Percentiles rank a stretch among this genome's conserved stretches.
Evolutionary conservation across 208 protist species (phyloP).

Genomic region (Wallacemonas sp.): DNA sequence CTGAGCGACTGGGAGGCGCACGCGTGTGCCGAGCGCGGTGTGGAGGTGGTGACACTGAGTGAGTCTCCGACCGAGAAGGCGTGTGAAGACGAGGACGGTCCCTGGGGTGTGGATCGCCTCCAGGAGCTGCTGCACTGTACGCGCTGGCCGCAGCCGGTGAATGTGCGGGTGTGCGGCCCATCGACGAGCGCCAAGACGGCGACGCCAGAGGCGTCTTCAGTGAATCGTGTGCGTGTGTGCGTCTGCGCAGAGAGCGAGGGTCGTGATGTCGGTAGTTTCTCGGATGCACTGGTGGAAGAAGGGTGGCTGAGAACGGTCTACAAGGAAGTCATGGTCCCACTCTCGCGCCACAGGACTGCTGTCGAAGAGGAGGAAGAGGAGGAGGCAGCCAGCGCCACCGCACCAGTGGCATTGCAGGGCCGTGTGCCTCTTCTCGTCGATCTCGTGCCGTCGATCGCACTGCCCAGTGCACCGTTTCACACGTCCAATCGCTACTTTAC

Average conservation of each 20-base stretch:
- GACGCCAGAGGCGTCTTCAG: background rate
- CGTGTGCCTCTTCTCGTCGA: background rate
- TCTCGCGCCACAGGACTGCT: too few species aligned
- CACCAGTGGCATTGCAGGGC: background rate
- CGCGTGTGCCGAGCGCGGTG: slow-evolving; percentile 34
- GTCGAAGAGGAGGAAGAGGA: too few species aligned
- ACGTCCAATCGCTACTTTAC: background rate
- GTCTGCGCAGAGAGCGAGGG: background rate
- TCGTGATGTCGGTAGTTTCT: background rate
- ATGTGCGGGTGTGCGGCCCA: too few species aligned
- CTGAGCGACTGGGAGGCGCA: slow-evolving; percentile 34
- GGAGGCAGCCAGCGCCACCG: background rate
- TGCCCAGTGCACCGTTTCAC: background rate
- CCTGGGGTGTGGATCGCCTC: slow-evolving; percentile 44
- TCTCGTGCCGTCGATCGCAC: background rate
- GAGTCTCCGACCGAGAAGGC: background rate
- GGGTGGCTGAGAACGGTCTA: background rate
- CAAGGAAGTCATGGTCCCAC: background rate
- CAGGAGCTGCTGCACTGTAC: slow-evolving; percentile 52
- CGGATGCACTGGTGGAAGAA: slow-evolving; percentile 6
- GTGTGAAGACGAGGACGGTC: slow-evolving; percentile 23
- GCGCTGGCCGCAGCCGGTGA: too few species aligned
- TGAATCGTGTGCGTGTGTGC: background rate
- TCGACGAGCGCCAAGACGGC: too few species aligned
- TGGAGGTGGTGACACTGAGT: slow-evolving; percentile 37